Percentiles rank a stretch among this genome's conserved stretches.
These are phyloP conservation scores for Leccinum uliginosum DNA, from an alignment of 768 basidiomycete genomes.

Conservation along the genomic window DNA sequence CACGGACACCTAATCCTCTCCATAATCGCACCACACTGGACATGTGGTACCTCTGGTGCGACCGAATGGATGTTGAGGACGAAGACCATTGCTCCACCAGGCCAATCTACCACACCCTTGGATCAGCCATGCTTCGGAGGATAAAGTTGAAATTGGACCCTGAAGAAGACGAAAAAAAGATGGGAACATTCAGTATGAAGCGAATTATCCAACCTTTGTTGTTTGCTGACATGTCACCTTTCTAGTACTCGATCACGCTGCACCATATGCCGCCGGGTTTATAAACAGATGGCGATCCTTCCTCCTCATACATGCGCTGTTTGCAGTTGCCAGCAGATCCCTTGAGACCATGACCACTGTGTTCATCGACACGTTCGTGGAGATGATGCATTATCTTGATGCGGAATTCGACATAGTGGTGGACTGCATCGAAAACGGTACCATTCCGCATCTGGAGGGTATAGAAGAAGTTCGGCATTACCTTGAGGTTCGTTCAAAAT, in stretches of 20 bases:
- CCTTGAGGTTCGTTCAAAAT: not conserved
- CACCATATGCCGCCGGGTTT: not conserved
- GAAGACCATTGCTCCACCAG: not conserved
- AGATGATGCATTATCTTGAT: slow-evolving; percentile 9
- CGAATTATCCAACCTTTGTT: not conserved
- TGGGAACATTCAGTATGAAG: not conserved
- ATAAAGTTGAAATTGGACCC: not conserved
- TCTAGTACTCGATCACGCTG: not conserved
- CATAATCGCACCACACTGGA: slow-evolving; percentile 5
- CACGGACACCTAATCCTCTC: not conserved
- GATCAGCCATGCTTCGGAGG: not conserved
- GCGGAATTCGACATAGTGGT: slow-evolving; percentile 8
- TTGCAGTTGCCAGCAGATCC: not conserved
- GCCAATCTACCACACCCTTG: not conserved
- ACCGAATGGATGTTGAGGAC: not conserved
- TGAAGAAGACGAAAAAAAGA: not conserved
- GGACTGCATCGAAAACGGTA: slow-evolving; percentile 10
- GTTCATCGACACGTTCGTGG: slow-evolving; percentile 12
- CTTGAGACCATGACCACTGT: slow-evolving; percentile 2
- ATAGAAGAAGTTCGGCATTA: slow-evolving; percentile 1
- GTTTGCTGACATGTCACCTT: not conserved
- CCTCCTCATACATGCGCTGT: not conserved
- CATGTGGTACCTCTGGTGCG: not conserved
- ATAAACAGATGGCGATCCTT: not conserved
- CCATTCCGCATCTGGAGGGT: slow-evolving; percentile 8